Evolutionary conservation across 306 rosid genomes (phyloP).

Genomic region (Cicer arietinum): DNA sequence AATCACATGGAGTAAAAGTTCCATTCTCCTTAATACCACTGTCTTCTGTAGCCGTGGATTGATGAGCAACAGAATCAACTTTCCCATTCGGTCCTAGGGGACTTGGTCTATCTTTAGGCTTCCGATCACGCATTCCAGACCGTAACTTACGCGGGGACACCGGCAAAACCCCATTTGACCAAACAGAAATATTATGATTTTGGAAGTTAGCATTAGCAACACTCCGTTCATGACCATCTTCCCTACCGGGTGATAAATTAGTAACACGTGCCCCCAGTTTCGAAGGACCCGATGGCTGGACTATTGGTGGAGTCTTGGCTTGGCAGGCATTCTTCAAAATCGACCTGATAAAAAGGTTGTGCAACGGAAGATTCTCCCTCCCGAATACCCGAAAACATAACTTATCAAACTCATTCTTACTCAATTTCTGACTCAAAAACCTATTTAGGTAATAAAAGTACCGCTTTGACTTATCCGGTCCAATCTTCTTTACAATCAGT

Average conservation of each 20-base stretch:
- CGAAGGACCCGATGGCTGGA: slow-evolving; percentile 50
- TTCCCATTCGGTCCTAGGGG: slow-evolving; percentile 96
- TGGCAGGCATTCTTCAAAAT: slow-evolving; percentile 88
- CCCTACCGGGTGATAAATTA: slow-evolving; percentile 64
- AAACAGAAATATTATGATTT: slow-evolving; percentile 61
- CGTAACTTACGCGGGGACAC: slow-evolving; percentile 74
- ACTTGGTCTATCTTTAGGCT: slow-evolving; percentile 88
- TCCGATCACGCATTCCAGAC: slow-evolving; percentile 76
- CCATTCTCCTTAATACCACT: slow-evolving; percentile 78
- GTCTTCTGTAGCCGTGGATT: slow-evolving; percentile 66
- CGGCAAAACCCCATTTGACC: slow-evolving; percentile 89
- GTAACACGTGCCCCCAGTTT: slow-evolving; percentile 63
- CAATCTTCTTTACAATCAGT: slow-evolving; percentile 80
- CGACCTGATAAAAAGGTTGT: slow-evolving; percentile 79
- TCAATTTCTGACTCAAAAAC: slow-evolving; percentile 82
- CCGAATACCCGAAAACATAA: slow-evolving; percentile 73
- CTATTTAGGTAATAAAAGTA: slow-evolving; percentile 74
- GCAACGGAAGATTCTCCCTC: slow-evolving; percentile 78
- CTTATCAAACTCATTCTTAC: slow-evolving; percentile 84
- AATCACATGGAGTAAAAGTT: slow-evolving; percentile 70
- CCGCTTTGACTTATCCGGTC: slow-evolving; percentile 69
- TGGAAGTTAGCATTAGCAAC: slow-evolving; percentile 52
- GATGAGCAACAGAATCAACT: slow-evolving; percentile 60
- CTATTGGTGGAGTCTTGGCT: slow-evolving; percentile 79
- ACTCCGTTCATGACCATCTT: slow-evolving; percentile 71